Conservation (phyloP, 371 early-diverging fungal species). For the Lichtheimia hyalospora region DNA sequence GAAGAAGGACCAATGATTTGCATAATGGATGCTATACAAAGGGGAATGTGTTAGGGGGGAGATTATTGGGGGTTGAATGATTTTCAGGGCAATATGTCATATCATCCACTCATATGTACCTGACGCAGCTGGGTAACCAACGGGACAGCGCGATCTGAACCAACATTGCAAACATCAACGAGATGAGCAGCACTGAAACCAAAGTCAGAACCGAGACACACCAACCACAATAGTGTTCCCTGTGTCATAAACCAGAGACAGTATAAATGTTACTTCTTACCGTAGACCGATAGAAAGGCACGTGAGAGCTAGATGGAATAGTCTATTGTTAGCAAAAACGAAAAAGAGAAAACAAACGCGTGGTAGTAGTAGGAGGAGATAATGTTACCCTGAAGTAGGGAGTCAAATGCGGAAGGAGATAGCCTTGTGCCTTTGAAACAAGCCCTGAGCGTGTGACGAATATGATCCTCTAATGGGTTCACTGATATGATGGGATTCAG, state of each 20-base stretch:
- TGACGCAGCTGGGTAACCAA: slow-evolving; percentile 15
- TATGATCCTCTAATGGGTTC: neutral
- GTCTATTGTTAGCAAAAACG: neutral
- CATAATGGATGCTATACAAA: slow-evolving; percentile 10
- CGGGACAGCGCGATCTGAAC: slow-evolving; percentile 5
- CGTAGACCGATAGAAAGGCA: slow-evolving; percentile 7
- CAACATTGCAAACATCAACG: slow-evolving; percentile 26
- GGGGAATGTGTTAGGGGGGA: neutral
- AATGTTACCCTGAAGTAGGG: slow-evolving; percentile 6
- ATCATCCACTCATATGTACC: slow-evolving; percentile 4
- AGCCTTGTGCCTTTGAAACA: slow-evolving; percentile 14
- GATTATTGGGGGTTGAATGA: neutral
- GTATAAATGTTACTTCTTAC: slow-evolving; percentile 1
- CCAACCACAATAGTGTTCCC: too few species aligned
- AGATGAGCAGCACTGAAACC: slow-evolving; percentile 23
- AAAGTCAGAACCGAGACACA: slow-evolving; percentile 8
- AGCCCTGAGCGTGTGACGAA: slow-evolving; percentile 6
- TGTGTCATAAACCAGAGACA: too few species aligned
- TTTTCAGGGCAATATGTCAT: slow-evolving; percentile 1
- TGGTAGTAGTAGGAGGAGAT: too few species aligned
- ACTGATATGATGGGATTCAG: neutral
- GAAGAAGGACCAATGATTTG: slow-evolving; percentile 25
- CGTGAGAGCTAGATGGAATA: slow-evolving; percentile 1
- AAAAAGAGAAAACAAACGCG: too few species aligned
- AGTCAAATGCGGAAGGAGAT: slow-evolving; percentile 8